phyloP scores from a whole-genome alignment of 176 grass and related monocot species.

The Eremochloa ophiuroides region DNA sequence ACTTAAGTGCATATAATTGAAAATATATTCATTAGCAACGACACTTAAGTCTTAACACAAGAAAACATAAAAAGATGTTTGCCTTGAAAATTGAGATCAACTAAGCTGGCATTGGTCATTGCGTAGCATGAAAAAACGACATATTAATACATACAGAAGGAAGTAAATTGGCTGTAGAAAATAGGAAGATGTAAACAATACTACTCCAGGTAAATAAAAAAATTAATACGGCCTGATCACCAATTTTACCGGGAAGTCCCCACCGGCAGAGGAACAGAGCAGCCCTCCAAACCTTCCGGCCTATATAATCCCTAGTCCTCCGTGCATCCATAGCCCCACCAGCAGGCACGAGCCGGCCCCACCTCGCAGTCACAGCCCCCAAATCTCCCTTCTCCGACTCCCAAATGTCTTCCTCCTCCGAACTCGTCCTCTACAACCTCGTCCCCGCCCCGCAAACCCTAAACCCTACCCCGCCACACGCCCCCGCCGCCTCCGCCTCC shows the following conservation, averaged over 20 bases:
- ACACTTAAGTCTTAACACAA: too few species aligned
- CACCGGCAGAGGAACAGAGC: not conserved
- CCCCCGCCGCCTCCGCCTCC: not conserved
- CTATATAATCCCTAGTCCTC: not conserved
- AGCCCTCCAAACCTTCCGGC: not conserved
- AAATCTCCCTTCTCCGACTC: not conserved
- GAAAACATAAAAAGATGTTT: too few species aligned
- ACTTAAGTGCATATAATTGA: too few species aligned
- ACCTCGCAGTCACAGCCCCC: conserved; percentile 28
- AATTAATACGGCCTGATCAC: not conserved
- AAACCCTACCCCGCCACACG: conserved; percentile 18
- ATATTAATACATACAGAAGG: not conserved
- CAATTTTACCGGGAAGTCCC: not conserved
- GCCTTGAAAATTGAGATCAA: too few species aligned
- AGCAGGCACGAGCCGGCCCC: conserved; percentile 17
- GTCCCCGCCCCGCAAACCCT: conserved; percentile 41
- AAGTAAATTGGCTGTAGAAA: not conserved
- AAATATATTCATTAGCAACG: too few species aligned
- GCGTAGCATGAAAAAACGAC: not conserved
- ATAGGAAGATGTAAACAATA: not conserved
- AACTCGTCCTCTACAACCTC: conserved; percentile 47
- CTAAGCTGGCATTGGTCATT: too few species aligned
- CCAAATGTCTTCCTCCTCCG: conserved; percentile 51
- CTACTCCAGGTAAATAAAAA: not conserved
- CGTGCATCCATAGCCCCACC: conserved; percentile 31